Conservation (phyloP, 2,329 filamentous ascomycete genomes). For the Aspergillus felis region DNA sequence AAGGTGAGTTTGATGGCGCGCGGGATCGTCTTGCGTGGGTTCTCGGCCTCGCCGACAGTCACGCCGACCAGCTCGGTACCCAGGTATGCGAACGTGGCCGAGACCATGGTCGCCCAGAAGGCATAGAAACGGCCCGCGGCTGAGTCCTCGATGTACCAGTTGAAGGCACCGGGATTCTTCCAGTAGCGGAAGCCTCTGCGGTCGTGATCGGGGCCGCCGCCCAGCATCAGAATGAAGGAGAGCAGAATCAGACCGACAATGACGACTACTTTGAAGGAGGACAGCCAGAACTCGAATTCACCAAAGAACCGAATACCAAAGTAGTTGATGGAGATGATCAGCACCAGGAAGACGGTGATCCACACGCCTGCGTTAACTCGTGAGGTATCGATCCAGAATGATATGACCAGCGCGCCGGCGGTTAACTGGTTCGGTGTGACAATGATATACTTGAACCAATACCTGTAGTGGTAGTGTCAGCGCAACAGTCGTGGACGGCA, state of each 20-base stretch:
- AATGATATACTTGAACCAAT: slow-evolving; percentile 77
- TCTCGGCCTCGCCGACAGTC: slow-evolving; percentile 74
- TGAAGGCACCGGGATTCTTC: slow-evolving; percentile 59
- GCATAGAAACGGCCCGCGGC: slow-evolving; percentile 54
- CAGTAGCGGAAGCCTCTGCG: slow-evolving; percentile 65
- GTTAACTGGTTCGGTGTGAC: slow-evolving; percentile 81
- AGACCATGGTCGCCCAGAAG: slow-evolving; percentile 69
- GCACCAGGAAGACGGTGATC: slow-evolving; percentile 66
- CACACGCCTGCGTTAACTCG: slow-evolving; percentile 73
- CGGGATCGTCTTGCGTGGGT: slow-evolving; percentile 71
- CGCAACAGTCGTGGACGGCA: slow-evolving; percentile 1
- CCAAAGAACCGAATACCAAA: slow-evolving; percentile 68
- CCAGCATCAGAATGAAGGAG: slow-evolving; percentile 59
- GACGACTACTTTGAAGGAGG: slow-evolving; percentile 65
- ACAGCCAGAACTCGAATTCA: slow-evolving; percentile 60
- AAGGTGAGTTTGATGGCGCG: slow-evolving; percentile 76
- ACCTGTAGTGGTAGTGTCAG: slow-evolving; percentile 24
- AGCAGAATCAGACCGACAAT: slow-evolving; percentile 65
- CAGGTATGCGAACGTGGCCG: slow-evolving; percentile 73
- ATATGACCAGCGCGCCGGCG: slow-evolving; percentile 72
- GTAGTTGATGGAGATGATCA: slow-evolving; percentile 64
- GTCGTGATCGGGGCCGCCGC: slow-evolving; percentile 62
- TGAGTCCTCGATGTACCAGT: slow-evolving; percentile 43
- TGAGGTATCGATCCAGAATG: slow-evolving; percentile 67
- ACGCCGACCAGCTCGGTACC: slow-evolving; percentile 75